phyloP scores from a whole-genome alignment of 1,284 basidiomycete genomes.

The Pyrrhoderma lamaoense region DNA sequence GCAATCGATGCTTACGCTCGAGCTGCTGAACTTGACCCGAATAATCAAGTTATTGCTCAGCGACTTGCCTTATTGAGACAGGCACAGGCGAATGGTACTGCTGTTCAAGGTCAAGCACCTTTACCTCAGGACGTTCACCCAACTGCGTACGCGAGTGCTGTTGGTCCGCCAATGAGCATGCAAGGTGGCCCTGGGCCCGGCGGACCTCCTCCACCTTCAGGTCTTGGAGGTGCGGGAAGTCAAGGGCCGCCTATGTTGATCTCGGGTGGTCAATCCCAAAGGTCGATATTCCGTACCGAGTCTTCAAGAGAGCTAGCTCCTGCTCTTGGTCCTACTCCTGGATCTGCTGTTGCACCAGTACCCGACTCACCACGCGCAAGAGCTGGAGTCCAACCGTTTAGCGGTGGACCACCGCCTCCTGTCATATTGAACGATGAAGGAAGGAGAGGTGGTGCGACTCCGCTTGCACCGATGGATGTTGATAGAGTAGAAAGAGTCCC shows the following conservation, averaged over 20 bases:
- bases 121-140: conserved; percentile 93
- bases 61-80: conserved; percentile 73
- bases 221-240: conserved; percentile 24
- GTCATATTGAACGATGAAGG: conserved; percentile 57
- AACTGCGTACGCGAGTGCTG: conserved; percentile 79
- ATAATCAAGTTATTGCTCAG: conserved; percentile 71
- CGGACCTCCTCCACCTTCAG: not conserved
- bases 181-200: conserved; percentile 6
- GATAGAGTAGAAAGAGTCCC: conserved; percentile 49
- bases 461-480: conserved; percentile 78
- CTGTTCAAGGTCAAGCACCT: conserved; percentile 71
- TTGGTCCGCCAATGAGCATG: conserved; percentile 44
- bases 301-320: conserved; percentile 27
- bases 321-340: too few relatives aligned
- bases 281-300: conserved; percentile 56
- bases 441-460: conserved; percentile 52
- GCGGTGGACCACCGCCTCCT: conserved; percentile 72
- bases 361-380: conserved; percentile 39
- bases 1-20: conserved; percentile 97
- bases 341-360: too few relatives aligned
- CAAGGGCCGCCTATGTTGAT: conserved; percentile 43
- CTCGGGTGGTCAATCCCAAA: conserved; percentile 39
- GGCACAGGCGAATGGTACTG: conserved; percentile 73
- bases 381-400: conserved; percentile 59
- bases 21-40: conserved; percentile 84